Evolutionary conservation across 2,329 filamentous ascomycete species (phyloP).

Genomic region (Calonectria honghensis): DNA sequence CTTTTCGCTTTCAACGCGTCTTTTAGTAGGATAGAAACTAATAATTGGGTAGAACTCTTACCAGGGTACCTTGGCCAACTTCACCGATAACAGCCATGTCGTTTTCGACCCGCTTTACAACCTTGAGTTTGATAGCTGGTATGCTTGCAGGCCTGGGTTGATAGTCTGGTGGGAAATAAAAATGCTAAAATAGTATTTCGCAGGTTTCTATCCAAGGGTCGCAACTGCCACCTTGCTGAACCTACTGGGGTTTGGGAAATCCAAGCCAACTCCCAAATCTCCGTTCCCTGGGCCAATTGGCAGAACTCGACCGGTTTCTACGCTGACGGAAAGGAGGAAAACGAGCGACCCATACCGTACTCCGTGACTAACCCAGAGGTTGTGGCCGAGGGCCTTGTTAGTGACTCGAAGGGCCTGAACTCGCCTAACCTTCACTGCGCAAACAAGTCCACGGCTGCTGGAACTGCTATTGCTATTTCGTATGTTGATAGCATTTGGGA

Average conservation of each 20-base stretch:
- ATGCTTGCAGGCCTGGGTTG: neutral
- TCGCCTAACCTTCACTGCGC: slow-evolving; percentile 33
- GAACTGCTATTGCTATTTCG: slow-evolving; percentile 32
- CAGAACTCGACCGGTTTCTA: slow-evolving; percentile 32
- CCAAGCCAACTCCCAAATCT: slow-evolving; percentile 30
- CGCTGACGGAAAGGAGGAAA: slow-evolving; percentile 35
- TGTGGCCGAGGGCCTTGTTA: slow-evolving; percentile 31
- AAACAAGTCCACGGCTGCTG: slow-evolving; percentile 35
- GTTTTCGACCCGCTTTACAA: slow-evolving; percentile 31
- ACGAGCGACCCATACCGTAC: slow-evolving; percentile 33
- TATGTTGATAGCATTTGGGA: slow-evolving; percentile 33
- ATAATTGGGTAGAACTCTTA: slow-evolving; percentile 26
- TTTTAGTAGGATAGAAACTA: neutral
- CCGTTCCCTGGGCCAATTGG: slow-evolving; percentile 35
- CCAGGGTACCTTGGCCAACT: slow-evolving; percentile 24
- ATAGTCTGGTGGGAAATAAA: no score
- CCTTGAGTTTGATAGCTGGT: slow-evolving; percentile 39
- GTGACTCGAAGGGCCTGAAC: slow-evolving; percentile 23
- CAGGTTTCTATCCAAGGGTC: slow-evolving; percentile 38
- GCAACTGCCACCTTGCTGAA: slow-evolving; percentile 35
- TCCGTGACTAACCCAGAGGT: slow-evolving; percentile 34
- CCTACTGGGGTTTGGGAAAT: slow-evolving; percentile 37
- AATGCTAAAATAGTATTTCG: neutral
- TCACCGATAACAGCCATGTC: slow-evolving; percentile 17
- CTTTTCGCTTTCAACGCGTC: neutral